A percentile compares a stretch with the other conserved stretches of the same genome.
Conservation (phyloP, 75 land plant species). For the Gnetum montanum region DNA sequence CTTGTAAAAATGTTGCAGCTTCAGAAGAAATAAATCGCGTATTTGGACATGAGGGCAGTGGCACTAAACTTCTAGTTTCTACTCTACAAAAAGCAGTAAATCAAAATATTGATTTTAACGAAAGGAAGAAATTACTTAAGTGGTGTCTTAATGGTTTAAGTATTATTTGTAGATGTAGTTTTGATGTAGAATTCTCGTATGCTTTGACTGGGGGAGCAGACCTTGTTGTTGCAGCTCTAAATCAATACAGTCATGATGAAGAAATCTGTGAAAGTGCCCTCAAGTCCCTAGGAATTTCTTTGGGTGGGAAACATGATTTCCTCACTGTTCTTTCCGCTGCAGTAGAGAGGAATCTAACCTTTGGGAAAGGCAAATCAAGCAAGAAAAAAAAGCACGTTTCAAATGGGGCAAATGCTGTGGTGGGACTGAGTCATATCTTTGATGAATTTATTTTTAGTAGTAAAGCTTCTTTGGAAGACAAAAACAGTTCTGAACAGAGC, state of each 20-base stretch:
- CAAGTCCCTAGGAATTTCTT: constrained; percentile 16
- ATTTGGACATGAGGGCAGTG: constrained; percentile 7
- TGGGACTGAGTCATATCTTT: constrained; percentile 8
- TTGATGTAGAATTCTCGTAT: constrained; percentile 10
- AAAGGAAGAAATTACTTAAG: constrained; percentile 16
- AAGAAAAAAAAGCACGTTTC: not conserved
- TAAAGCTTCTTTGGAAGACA: not conserved
- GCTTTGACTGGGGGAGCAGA: constrained; percentile 19
- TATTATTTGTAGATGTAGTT: constrained; percentile 15
- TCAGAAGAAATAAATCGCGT: constrained; percentile 9
- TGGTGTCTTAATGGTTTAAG: constrained; percentile 10
- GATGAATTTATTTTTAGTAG: constrained; percentile 5
- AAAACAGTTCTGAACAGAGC: not conserved
- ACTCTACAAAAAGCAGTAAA: constrained; percentile 18
- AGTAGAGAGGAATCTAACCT: constrained; percentile 7
- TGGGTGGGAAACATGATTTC: constrained; percentile 5
- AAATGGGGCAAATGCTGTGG: not conserved
- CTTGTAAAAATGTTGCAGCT: constrained; percentile 10
- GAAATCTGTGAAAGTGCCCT: constrained; percentile 12
- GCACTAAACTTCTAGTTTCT: constrained; percentile 6
- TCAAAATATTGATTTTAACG: not conserved
- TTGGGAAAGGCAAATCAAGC: constrained; percentile 2
- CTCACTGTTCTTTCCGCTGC: constrained; percentile 13
- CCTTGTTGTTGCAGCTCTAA: constrained; percentile 14
- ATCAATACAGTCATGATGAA: constrained; percentile 14